These are phyloP conservation scores for Musa schizocarpa DNA, from an alignment of 176 grass and related monocot species.

Conservation along the genomic window DNA sequence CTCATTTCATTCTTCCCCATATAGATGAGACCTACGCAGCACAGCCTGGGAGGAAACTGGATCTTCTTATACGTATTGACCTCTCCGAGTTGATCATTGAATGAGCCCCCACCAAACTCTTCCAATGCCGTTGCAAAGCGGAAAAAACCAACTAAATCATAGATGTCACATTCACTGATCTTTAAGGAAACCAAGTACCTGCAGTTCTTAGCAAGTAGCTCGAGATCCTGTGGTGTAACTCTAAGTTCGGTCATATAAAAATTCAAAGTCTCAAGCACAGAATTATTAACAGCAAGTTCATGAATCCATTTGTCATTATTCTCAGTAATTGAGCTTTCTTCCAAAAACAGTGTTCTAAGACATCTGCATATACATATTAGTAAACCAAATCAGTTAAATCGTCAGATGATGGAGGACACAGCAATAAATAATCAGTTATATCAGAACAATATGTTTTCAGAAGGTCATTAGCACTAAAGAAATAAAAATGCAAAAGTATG, in stretches of 20 bases:
- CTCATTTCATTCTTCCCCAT: conserved; percentile 70
- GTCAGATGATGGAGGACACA: background rate
- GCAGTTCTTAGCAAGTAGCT: conserved; percentile 59
- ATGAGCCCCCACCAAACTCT: conserved; percentile 73
- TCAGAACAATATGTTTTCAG: background rate
- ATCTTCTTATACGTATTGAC: conserved; percentile 42
- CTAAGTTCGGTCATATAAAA: conserved; percentile 71
- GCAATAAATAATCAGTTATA: background rate
- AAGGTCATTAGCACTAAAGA: background rate
- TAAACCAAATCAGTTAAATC: background rate
- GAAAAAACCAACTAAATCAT: conserved; percentile 44
- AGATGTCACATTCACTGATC: conserved; percentile 61
- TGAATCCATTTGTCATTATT: conserved; percentile 60
- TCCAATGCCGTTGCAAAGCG: conserved; percentile 42
- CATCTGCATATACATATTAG: conserved; percentile 31
- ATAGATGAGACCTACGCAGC: conserved; percentile 45
- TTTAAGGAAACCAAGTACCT: conserved; percentile 55
- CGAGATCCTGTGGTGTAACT: conserved; percentile 45
- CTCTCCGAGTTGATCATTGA: conserved; percentile 42
- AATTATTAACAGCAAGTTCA: conserved; percentile 54
- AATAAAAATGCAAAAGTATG: background rate
- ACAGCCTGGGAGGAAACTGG: conserved; percentile 50
- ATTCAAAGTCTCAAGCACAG: conserved; percentile 57
- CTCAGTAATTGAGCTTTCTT: conserved; percentile 57
- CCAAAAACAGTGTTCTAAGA: conserved; percentile 73